Evolutionary conservation across 2,329 filamentous ascomycete genomes (phyloP).

Genomic region (Aspergillus ochraceus): DNA sequence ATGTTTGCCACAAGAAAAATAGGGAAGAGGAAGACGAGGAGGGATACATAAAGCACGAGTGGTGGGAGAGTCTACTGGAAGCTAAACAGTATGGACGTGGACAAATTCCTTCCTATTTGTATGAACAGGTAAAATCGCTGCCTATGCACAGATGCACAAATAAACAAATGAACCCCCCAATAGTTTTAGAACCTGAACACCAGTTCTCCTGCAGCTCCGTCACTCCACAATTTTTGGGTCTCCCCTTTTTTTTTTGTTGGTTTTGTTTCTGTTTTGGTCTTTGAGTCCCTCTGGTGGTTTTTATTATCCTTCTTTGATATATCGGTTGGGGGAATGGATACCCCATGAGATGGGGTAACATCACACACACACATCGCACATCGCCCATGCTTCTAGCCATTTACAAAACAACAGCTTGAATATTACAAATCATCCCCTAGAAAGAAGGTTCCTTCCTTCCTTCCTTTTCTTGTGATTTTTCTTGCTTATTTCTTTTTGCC

Average conservation of each 20-base stretch:
- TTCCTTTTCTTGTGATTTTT: not conserved
- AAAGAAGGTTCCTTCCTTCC: not conserved
- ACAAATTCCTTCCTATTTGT: slow-evolving; percentile 14
- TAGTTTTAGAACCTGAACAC: slow-evolving; percentile 15
- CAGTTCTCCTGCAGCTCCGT: slow-evolving; percentile 11
- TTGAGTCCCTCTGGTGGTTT: not conserved
- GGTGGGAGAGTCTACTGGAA: not conserved
- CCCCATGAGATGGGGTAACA: not conserved
- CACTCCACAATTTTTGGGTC: slow-evolving; percentile 14
- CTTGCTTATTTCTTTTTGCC: slow-evolving; percentile 44
- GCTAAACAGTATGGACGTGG: not conserved
- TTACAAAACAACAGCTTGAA: not conserved
- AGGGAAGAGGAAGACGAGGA: not conserved
- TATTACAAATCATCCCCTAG: slow-evolving; percentile 9
- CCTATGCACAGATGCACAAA: slow-evolving; percentile 28
- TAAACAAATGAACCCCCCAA: slow-evolving; percentile 16
- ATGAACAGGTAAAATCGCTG: slow-evolving; percentile 27
- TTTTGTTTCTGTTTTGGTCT: slow-evolving; percentile 4
- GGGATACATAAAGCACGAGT: not conserved
- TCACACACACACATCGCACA: too few species aligned
- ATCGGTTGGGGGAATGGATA: not conserved
- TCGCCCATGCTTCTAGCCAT: not conserved
- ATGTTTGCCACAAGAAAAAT: not conserved
- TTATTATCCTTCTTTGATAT: not conserved
- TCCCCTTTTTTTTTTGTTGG: not conserved